Evolutionary conservation across 2,329 filamentous ascomycete species (phyloP).

Genomic region (Exophiala sp.): DNA sequence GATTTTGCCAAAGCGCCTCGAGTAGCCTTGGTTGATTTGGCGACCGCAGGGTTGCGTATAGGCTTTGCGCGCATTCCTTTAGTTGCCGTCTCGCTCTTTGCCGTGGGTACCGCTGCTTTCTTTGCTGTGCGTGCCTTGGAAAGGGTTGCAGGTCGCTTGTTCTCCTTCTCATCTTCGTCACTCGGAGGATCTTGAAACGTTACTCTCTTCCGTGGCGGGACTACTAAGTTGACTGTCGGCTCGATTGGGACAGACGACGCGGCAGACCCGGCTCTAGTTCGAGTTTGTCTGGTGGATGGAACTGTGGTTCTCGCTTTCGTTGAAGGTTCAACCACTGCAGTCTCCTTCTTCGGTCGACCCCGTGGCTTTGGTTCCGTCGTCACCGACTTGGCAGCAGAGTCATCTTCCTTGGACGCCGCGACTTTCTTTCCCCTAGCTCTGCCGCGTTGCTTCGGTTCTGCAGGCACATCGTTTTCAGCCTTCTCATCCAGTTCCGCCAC

Average conservation of each 20-base stretch:
- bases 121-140: conserved; percentile 24
- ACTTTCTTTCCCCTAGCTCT: conserved; percentile 10
- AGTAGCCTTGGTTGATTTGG: conserved; percentile 31
- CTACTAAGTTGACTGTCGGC: conserved; percentile 7
- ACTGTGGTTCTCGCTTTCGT: conserved; percentile 5
- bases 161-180: conserved; percentile 37
- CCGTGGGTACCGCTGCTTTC: conserved; percentile 27
- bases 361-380: conserved; percentile 25
- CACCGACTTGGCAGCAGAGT: not conserved
- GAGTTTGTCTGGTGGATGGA: conserved; percentile 19
- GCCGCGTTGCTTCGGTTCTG: conserved; percentile 17
- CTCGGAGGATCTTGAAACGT: conserved; percentile 40
- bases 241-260: conserved; percentile 10
- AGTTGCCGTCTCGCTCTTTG: conserved; percentile 29
- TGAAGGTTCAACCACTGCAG: conserved; percentile 7
- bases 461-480: conserved; percentile 1
- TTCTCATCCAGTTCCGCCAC: conserved; percentile 10
- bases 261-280: conserved; percentile 19
- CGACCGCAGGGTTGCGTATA: conserved; percentile 38
- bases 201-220: conserved; percentile 40
- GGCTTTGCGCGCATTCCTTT: conserved; percentile 42
- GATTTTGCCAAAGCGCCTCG: conserved; percentile 27
- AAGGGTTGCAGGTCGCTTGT: conserved; percentile 30
- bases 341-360: conserved; percentile 30
- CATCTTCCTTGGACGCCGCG: conserved; percentile 1